These are phyloP conservation scores for Aspergillus jensenii DNA, from an alignment of 2,329 filamentous ascomycete genomes.

Conservation along the genomic window DNA sequence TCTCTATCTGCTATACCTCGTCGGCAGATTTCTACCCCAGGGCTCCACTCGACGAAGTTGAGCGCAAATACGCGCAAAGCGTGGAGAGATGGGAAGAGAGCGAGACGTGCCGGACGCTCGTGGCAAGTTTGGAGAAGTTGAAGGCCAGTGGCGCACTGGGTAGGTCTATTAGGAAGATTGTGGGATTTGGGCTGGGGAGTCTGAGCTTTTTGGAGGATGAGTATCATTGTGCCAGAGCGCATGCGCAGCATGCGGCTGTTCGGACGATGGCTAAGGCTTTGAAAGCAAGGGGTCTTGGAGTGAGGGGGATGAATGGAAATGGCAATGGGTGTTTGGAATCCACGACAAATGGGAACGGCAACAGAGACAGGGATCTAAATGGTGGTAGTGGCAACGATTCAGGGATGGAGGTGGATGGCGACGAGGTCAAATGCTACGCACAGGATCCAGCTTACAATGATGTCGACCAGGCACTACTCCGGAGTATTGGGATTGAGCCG, in stretches of 20 bases:
- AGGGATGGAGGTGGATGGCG: not conserved
- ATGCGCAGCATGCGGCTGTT: constrained; percentile 27
- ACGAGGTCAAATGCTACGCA: constrained; percentile 21
- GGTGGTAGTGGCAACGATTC: not conserved
- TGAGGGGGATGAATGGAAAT: not conserved
- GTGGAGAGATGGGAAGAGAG: constrained; percentile 21
- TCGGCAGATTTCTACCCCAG: not conserved
- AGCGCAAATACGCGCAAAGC: constrained; percentile 10
- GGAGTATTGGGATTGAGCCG: constrained; percentile 18
- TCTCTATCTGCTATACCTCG: constrained; percentile 19
- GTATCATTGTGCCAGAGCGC: constrained; percentile 10
- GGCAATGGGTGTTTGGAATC: not conserved
- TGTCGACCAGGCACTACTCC: constrained; percentile 18
- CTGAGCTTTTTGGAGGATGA: constrained; percentile 11
- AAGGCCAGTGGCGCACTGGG: not conserved
- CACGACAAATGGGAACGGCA: not conserved
- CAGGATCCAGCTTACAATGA: constrained; percentile 30
- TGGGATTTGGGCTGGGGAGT: constrained; percentile 25
- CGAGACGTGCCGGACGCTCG: constrained; percentile 16
- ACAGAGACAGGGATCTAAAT: not conserved
- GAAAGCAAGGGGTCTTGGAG: too few relatives aligned
- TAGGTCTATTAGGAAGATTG: constrained; percentile 21
- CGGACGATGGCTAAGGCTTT: constrained; percentile 20
- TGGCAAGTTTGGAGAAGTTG: not conserved
- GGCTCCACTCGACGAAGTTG: constrained; percentile 7